A percentile compares a stretch with the other conserved stretches of the same genome.
These are phyloP conservation scores for Paradendryphiella salina DNA, from an alignment of 2,329 filamentous ascomycete genomes.

Conservation along the genomic window DNA sequence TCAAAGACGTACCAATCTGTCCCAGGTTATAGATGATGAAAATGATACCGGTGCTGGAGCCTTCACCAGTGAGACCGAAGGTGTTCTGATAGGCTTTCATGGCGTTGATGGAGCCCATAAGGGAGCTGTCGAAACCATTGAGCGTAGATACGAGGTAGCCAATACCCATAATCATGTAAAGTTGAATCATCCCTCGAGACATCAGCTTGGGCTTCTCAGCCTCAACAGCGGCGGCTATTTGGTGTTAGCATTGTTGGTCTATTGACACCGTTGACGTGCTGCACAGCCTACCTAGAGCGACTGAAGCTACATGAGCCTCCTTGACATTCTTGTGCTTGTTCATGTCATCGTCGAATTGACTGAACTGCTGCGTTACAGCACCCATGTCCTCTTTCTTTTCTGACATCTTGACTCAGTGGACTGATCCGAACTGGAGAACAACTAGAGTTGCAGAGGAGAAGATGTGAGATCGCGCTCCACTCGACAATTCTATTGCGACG, in stretches of 20 bases:
- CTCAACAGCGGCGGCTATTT: slow-evolving; percentile 37
- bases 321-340: slow-evolving; percentile 27
- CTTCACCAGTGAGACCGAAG: slow-evolving; percentile 54
- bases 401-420: slow-evolving; percentile 16
- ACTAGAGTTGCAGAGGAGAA: slow-evolving; percentile 5
- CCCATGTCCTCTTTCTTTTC: slow-evolving; percentile 28
- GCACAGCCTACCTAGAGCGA: slow-evolving; percentile 31
- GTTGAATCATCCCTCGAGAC: slow-evolving; percentile 38
- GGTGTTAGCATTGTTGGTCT: slow-evolving; percentile 10
- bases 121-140: slow-evolving; percentile 44
- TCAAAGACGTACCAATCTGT: slow-evolving; percentile 45
- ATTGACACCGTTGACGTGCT: background rate
- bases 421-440: background rate
- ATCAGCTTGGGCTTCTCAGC: slow-evolving; percentile 39
- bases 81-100: slow-evolving; percentile 56
- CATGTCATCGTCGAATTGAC: slow-evolving; percentile 27
- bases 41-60: slow-evolving; percentile 56
- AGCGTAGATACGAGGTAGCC: slow-evolving; percentile 43
- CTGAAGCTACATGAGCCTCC: slow-evolving; percentile 37
- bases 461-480: slow-evolving; percentile 5
- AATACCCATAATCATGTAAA: slow-evolving; percentile 42
- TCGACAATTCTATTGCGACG: slow-evolving; percentile 4
- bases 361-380: slow-evolving; percentile 31
- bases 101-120: slow-evolving; percentile 57
- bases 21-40: slow-evolving; percentile 53